phyloP scores from a whole-genome alignment of 1,284 basidiomycete genomes.

The Marasmius sp. region DNA sequence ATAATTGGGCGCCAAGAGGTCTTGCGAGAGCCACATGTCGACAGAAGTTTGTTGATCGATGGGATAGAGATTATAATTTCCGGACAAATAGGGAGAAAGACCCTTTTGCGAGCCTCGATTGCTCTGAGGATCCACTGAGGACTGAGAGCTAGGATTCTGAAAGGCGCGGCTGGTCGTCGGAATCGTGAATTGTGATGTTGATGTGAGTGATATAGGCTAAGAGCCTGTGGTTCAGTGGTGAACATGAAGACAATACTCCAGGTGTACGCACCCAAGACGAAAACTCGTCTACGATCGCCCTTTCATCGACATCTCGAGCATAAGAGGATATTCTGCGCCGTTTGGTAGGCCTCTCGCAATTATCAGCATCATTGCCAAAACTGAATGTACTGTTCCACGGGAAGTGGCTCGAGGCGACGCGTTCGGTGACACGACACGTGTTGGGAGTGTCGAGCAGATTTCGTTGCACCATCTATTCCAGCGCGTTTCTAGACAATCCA shows the following conservation, averaged over 20 bases:
- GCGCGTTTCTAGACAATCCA: too few relatives aligned
- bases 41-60: neutral
- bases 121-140: neutral
- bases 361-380: neutral
- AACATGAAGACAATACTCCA: neutral
- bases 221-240: neutral
- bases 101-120: neutral
- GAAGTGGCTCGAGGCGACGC: neutral
- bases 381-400: neutral
- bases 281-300: neutral
- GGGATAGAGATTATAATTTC: neutral
- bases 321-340: neutral
- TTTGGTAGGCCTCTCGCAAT: neutral
- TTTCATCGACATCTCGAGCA: neutral
- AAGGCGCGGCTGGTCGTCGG: neutral
- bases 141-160: neutral
- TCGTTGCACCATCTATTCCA: too few relatives aligned
- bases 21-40: neutral
- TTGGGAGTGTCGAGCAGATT: neutral
- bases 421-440: neutral
- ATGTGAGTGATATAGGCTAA: neutral
- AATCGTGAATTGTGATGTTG: neutral
- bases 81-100: neutral
- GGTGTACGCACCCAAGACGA: neutral
- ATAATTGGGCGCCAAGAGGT: neutral